phyloP scores from a whole-genome alignment of 1,139 yeast genomes.

The Groenewaldozyma sp. region DNA sequence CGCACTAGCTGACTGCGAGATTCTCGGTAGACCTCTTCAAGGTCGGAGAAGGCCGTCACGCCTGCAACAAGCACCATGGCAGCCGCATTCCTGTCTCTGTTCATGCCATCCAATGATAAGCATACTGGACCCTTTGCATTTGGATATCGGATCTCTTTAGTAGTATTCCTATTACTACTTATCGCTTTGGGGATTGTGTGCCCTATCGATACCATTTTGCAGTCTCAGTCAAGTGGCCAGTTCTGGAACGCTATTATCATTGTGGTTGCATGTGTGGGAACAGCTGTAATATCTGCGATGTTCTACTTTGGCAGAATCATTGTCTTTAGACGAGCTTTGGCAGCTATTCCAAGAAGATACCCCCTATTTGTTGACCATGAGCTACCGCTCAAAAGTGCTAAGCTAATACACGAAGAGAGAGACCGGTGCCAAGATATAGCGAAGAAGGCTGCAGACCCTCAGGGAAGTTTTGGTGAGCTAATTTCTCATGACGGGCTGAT shows the following conservation, averaged over 20 bases:
- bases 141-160: conserved; percentile 49
- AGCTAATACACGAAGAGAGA: conserved; percentile 37
- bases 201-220: conserved; percentile 67
- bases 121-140: not conserved
- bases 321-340: conserved; percentile 47
- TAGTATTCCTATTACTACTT: conserved; percentile 41
- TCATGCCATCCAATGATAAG: no score
- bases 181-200: conserved; percentile 55
- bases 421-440: conserved; percentile 40
- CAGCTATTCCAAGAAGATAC: conserved; percentile 69
- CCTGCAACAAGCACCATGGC: no score
- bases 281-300: conserved; percentile 41
- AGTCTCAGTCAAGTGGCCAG: conserved; percentile 48
- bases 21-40: no score
- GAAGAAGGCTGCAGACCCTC: conserved; percentile 43
- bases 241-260: conserved; percentile 67
- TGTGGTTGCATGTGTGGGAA: conserved; percentile 58
- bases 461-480: conserved; percentile 21
- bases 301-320: conserved; percentile 48
- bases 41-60: no score
- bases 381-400: conserved; percentile 43
- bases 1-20: no score
- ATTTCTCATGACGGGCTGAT: conserved; percentile 60
- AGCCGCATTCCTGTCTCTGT: no score
- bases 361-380: conserved; percentile 56